A percentile compares a stretch with the other conserved stretches of the same genome.
phyloP scores from a whole-genome alignment of 2,329 filamentous ascomycete species.

The Aspergillus transmontanensis region DNA sequence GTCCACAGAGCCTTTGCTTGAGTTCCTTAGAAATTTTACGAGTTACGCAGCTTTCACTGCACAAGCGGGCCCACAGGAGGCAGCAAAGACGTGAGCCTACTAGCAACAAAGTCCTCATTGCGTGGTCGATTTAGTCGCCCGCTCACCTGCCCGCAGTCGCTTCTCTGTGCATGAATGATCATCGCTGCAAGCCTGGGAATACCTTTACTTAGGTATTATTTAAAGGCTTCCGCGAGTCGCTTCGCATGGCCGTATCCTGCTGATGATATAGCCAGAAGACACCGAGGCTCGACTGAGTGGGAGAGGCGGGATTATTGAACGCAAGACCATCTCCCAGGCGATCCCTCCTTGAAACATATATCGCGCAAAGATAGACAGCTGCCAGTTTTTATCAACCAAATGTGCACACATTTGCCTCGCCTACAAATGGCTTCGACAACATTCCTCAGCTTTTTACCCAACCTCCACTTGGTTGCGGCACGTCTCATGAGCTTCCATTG shows the following conservation, averaged over 20 bases:
- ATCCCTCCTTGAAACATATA: not conserved
- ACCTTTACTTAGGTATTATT: not conserved
- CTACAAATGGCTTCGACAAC: not conserved
- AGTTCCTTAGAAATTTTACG: not conserved
- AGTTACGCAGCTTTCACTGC: not conserved
- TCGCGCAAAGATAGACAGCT: not conserved
- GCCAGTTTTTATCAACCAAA: not conserved
- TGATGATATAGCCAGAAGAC: not conserved
- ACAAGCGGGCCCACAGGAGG: not conserved
- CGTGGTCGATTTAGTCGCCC: not conserved
- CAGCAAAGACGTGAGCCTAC: not conserved
- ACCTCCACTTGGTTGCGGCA: no score
- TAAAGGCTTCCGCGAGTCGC: not conserved
- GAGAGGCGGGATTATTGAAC: not conserved
- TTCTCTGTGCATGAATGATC: not conserved
- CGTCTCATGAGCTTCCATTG: not conserved
- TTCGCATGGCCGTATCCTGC: not conserved
- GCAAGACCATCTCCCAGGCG: not conserved
- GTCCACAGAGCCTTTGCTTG: not conserved
- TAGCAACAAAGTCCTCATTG: not conserved
- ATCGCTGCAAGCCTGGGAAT: not conserved
- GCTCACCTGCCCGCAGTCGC: not conserved
- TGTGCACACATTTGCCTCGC: not conserved
- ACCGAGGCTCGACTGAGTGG: not conserved
- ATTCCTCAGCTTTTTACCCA: not conserved